Evolutionary conservation across 1,139 yeast genomes (phyloP).

Genomic region (Candida pseudocylindracea): DNA sequence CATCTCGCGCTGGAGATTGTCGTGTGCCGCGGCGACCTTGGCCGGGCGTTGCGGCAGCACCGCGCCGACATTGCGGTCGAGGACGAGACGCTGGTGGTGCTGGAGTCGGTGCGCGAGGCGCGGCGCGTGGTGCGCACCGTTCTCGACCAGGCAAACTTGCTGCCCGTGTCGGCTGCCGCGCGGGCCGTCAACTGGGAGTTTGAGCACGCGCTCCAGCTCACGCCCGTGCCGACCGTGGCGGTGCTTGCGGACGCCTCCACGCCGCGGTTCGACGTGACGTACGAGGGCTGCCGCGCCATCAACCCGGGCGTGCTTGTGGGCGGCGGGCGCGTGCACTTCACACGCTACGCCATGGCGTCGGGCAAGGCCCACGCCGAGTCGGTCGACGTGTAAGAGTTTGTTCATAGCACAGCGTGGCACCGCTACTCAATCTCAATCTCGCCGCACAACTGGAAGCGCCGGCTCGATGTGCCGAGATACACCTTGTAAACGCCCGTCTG

Average conservation of each 20-base stretch:
- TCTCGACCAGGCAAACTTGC: conserved; percentile 69
- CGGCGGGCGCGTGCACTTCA: background rate
- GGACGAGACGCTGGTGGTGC: conserved; percentile 13
- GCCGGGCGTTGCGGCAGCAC: conserved; percentile 33
- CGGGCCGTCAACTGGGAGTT: conserved; percentile 50
- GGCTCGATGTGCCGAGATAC: conserved; percentile 28
- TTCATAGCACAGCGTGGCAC: no score
- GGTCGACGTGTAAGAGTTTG: background rate
- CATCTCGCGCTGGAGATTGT: conserved; percentile 74
- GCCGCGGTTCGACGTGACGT: conserved; percentile 51
- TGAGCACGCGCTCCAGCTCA: conserved; percentile 45
- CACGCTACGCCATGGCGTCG: background rate
- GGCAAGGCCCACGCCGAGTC: background rate
- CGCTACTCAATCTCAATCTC: conserved; percentile 14
- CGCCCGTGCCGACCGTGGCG: conserved; percentile 60
- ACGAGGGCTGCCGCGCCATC: conserved; percentile 63
- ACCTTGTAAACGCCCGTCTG: conserved; percentile 34
- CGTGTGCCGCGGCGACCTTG: conserved; percentile 44
- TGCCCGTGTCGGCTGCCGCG: conserved; percentile 45
- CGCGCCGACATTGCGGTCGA: conserved; percentile 43
- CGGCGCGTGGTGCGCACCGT: conserved; percentile 59
- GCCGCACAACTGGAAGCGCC: conserved; percentile 24
- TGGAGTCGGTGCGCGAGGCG: conserved; percentile 18
- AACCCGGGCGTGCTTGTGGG: conserved; percentile 36
- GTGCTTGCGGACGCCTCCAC: conserved; percentile 48